Conservation (phyloP, 306 rosid genomes). For the Fragaria iinumae region DNA sequence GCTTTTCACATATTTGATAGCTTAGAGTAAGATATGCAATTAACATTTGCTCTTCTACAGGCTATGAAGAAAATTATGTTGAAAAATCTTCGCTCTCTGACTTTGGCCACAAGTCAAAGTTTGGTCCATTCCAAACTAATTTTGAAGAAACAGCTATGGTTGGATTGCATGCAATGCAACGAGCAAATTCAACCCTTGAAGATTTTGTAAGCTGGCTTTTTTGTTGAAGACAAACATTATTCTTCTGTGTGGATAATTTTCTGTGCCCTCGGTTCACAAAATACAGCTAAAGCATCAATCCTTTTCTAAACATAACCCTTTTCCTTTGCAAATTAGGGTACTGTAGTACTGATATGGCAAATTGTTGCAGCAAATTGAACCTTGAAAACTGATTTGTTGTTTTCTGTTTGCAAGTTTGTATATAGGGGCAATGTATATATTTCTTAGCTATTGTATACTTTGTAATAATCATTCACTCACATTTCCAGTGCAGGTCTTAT, state of each 20-base stretch:
- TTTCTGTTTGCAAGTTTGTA: not conserved
- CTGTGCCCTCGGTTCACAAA: not conserved
- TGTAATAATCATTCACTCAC: not conserved
- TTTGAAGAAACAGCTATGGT: slow-evolving; percentile 49
- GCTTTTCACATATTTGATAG: not conserved
- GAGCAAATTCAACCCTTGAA: slow-evolving; percentile 87
- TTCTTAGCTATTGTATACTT: not conserved
- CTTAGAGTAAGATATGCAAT: not conserved
- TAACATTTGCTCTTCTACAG: slow-evolving; percentile 36
- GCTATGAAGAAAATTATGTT: slow-evolving; percentile 30
- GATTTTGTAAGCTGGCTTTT: slow-evolving; percentile 71
- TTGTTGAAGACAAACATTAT: not conserved
- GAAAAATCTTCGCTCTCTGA: slow-evolving; percentile 33
- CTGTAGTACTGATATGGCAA: not conserved
- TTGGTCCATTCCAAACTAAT: slow-evolving; percentile 24
- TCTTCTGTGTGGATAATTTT: not conserved
- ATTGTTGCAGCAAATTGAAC: not conserved
- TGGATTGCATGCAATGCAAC: slow-evolving; percentile 74
- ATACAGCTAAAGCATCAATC: not conserved
- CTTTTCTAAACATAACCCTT: not conserved
- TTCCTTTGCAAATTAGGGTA: not conserved
- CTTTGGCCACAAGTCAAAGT: slow-evolving; percentile 28
- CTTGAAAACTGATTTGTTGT: not conserved
- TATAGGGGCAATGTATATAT: not conserved
- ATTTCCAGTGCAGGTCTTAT: slow-evolving; percentile 89